These are phyloP conservation scores for Bipolaris bicolor DNA, from an alignment of 2,329 filamentous ascomycete species.

Conservation along the genomic window DNA sequence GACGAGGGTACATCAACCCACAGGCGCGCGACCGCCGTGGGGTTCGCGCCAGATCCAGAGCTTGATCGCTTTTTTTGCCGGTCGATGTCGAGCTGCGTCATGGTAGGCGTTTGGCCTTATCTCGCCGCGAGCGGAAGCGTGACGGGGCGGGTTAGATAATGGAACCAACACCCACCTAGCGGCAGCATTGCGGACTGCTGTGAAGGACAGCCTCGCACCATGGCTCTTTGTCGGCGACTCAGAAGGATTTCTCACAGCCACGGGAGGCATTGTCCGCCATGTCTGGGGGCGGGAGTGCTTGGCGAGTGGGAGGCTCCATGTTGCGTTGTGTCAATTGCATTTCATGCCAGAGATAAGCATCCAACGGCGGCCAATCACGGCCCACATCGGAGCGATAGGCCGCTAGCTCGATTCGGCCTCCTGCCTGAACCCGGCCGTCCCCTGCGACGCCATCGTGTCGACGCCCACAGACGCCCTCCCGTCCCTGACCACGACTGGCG, in stretches of 20 bases:
- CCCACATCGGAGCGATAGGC: neutral
- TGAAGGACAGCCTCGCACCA: slow-evolving; percentile 17
- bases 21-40: slow-evolving; percentile 42
- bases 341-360: slow-evolving; percentile 17
- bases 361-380: slow-evolving; percentile 5
- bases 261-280: slow-evolving; percentile 25
- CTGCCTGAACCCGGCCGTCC: slow-evolving; percentile 5
- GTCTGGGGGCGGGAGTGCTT: slow-evolving; percentile 34
- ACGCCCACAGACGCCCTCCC: slow-evolving; percentile 11
- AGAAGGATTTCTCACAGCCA: slow-evolving; percentile 11
- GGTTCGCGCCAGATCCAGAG: slow-evolving; percentile 45
- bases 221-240: slow-evolving; percentile 14
- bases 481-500: slow-evolving; percentile 11
- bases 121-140: slow-evolving; percentile 28
- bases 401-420: slow-evolving; percentile 12
- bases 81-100: slow-evolving; percentile 37
- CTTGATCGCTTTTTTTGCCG: slow-evolving; percentile 41
- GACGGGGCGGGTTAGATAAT: slow-evolving; percentile 21
- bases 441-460: slow-evolving; percentile 6
- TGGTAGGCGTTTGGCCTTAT: slow-evolving; percentile 29
- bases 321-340: slow-evolving; percentile 27
- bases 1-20: slow-evolving; percentile 41
- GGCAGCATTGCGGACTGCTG: slow-evolving; percentile 20
- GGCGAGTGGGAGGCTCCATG: slow-evolving; percentile 34
- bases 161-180: slow-evolving; percentile 9